These are phyloP conservation scores for Boletus hoseneyae DNA, from an alignment of 1,284 basidiomycete genomes.

Conservation along the genomic window DNA sequence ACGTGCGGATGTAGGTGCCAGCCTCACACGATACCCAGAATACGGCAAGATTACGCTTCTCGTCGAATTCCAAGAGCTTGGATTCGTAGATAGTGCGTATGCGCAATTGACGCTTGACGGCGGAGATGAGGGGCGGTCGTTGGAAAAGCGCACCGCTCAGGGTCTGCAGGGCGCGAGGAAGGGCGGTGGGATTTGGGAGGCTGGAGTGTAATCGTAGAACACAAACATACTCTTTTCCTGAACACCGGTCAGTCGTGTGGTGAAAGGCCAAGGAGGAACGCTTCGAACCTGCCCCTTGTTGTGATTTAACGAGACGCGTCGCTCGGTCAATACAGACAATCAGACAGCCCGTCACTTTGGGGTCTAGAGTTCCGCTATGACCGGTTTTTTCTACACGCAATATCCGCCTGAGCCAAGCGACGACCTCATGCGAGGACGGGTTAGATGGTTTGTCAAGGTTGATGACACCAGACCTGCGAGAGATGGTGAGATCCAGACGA, in stretches of 20 bases:
- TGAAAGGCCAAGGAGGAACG: constrained; percentile 2
- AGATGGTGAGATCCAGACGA: constrained; percentile 5
- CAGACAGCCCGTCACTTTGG: constrained; percentile 98
- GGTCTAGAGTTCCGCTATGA: constrained; percentile 96
- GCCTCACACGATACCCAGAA: constrained; percentile 99
- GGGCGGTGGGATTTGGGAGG: constrained; percentile 78
- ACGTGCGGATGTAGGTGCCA: constrained; percentile 96
- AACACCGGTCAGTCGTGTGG: constrained; percentile 6
- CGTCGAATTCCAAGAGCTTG: constrained; percentile 96
- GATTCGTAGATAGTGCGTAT: constrained; percentile 98
- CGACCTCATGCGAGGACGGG: constrained; percentile 99
- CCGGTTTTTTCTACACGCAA: constrained; percentile 97
- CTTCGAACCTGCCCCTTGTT: constrained; percentile 84
- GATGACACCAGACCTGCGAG: constrained; percentile 87
- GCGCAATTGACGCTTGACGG: constrained; percentile 97
- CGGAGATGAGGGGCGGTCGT: constrained; percentile 97
- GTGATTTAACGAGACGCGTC: constrained; percentile 99
- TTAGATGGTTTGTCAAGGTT: constrained; percentile 99
- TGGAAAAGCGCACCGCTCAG: constrained; percentile 99
- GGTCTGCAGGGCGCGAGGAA: constrained; percentile 94
- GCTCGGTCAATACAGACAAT: constrained; percentile 99
- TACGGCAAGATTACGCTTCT: constrained; percentile 94
- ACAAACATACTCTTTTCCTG: constrained; percentile 98
- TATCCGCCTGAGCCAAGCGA: constrained; percentile 97
- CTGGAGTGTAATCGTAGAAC: constrained; percentile 90